These are phyloP conservation scores for Mycena sanguinolenta DNA, from an alignment of 768 basidiomycete species.

Conservation along the genomic window DNA sequence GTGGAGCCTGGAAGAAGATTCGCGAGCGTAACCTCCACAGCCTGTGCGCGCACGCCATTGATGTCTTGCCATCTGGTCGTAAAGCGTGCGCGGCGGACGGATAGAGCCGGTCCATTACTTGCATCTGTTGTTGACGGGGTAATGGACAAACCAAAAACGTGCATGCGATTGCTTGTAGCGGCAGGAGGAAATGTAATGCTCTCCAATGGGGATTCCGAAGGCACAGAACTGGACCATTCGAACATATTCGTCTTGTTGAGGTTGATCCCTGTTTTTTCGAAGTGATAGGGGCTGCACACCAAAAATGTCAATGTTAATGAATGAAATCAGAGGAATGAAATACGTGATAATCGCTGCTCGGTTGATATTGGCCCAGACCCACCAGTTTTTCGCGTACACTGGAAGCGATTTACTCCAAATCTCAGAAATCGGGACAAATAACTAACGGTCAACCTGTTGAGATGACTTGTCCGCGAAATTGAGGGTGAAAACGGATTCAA, in stretches of 20 bases:
- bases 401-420: neutral
- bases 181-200: conserved; percentile 59
- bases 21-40: conserved; percentile 64
- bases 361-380: conserved; percentile 54
- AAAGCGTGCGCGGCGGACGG: conserved; percentile 58
- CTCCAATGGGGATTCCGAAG: conserved; percentile 54
- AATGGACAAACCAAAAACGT: conserved; percentile 61
- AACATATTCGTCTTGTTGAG: conserved; percentile 60
- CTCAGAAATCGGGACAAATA: too few species aligned
- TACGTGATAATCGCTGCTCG: conserved; percentile 61
- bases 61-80: conserved; percentile 61
- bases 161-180: conserved; percentile 50
- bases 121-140: conserved; percentile 45
- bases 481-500: conserved; percentile 51
- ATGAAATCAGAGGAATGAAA: conserved; percentile 11
- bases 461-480: conserved; percentile 54
- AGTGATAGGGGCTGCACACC: conserved; percentile 58
- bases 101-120: conserved; percentile 45
- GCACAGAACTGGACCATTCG: conserved; percentile 59
- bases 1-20: conserved; percentile 59
- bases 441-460: conserved; percentile 51
- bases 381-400: conserved; percentile 65
- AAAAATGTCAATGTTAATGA: conserved; percentile 9
- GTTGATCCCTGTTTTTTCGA: conserved; percentile 52
- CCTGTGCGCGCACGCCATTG: conserved; percentile 55